Percentiles rank a stretch among this genome's conserved stretches.
Conservation (phyloP, 2,329 filamentous ascomycete genomes). For the Pseudocercospora macadamiae region DNA sequence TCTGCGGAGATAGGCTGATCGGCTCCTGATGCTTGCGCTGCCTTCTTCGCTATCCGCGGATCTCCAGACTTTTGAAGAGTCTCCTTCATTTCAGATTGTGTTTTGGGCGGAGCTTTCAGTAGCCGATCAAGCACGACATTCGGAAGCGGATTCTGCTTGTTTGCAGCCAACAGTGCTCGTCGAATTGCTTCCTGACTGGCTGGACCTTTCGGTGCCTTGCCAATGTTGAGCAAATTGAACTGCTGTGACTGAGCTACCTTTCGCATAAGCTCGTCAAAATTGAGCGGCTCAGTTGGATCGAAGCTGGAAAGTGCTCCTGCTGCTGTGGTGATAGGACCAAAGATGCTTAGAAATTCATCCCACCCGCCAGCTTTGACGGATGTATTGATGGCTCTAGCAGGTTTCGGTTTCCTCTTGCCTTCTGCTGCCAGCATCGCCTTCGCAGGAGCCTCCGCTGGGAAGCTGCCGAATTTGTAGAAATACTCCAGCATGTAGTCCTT, state of each 20-base stretch:
- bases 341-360: slow-evolving; percentile 57
- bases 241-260: slow-evolving; percentile 41
- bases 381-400: slow-evolving; percentile 51
- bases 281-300: slow-evolving; percentile 44
- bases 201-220: slow-evolving; percentile 31
- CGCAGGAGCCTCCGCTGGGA: slow-evolving; percentile 66
- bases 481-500: slow-evolving; percentile 89
- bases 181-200: slow-evolving; percentile 37
- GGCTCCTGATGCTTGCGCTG: slow-evolving; percentile 28
- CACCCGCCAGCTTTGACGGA: slow-evolving; percentile 54
- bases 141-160: slow-evolving; percentile 34
- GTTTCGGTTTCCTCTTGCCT: slow-evolving; percentile 40
- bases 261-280: slow-evolving; percentile 39
- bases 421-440: slow-evolving; percentile 43
- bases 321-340: slow-evolving; percentile 55
- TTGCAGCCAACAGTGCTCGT: slow-evolving; percentile 36
- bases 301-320: slow-evolving; percentile 52
- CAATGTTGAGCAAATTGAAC: slow-evolving; percentile 33
- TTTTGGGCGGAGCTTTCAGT: slow-evolving; percentile 33
- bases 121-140: slow-evolving; percentile 33
- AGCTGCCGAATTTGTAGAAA: slow-evolving; percentile 72
- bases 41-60: slow-evolving; percentile 30
- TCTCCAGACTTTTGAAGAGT: slow-evolving; percentile 30
- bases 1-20: slow-evolving; percentile 28
- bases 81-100: slow-evolving; percentile 36